Conservation (phyloP, 768 basidiomycete genomes). For the Rhodosporidiobolus sp. region DNA sequence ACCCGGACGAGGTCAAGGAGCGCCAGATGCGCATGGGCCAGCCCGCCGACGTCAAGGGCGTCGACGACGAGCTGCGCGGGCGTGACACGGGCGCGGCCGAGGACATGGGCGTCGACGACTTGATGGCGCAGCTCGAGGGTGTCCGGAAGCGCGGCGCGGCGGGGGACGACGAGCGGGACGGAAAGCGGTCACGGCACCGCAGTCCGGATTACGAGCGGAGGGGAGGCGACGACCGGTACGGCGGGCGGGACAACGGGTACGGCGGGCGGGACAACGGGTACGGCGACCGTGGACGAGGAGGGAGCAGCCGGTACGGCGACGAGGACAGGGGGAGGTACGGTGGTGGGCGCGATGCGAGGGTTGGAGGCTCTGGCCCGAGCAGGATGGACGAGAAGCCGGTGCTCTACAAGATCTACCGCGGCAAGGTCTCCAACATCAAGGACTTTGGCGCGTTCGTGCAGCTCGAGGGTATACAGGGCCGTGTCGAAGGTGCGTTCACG, state of each 20-base stretch:
- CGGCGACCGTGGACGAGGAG: conserved; percentile 51
- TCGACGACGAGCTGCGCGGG: conserved; percentile 34
- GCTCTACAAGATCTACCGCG: conserved; percentile 90
- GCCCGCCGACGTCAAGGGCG: conserved; percentile 25
- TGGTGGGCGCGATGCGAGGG: conserved; percentile 46
- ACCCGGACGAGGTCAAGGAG: conserved; percentile 42
- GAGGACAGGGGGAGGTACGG: too few relatives aligned
- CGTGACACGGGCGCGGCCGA: conserved; percentile 43
- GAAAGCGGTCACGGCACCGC: conserved; percentile 51
- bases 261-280: conserved; percentile 41
- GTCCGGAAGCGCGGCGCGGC: conserved; percentile 62
- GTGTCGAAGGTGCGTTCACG: conserved; percentile 72
- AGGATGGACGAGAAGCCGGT: conserved; percentile 75
- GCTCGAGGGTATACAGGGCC: conserved; percentile 78
- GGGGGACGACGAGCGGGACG: conserved; percentile 47
- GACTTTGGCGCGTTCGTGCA: conserved; percentile 95
- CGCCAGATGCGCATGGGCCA: conserved; percentile 23
- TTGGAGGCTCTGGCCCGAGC: conserved; percentile 44
- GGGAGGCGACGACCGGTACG: conserved; percentile 41
- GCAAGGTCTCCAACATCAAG: conserved; percentile 76
- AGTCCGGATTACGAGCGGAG: conserved; percentile 48
- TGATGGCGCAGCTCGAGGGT: conserved; percentile 71
- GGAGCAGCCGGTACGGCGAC: too few relatives aligned
- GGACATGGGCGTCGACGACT: conserved; percentile 74
- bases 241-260: conserved; percentile 42